phyloP scores from a whole-genome alignment of 129 eudicot genomes.

The Centella asiatica region DNA sequence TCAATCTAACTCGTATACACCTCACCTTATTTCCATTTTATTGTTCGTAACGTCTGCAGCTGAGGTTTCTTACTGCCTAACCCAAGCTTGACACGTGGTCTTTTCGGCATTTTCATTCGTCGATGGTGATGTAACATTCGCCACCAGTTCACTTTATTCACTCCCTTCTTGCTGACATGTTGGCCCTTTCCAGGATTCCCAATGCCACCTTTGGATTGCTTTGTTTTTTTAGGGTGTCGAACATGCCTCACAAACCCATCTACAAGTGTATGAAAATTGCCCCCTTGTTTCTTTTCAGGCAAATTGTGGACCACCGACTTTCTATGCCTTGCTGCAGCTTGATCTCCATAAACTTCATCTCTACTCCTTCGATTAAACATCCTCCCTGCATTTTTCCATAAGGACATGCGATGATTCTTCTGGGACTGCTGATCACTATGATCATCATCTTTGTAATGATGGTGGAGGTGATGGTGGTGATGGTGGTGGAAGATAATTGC shows the following conservation, averaged over 20 bases:
- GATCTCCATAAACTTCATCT: constrained; percentile 22
- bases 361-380: constrained; percentile 13
- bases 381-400: constrained; percentile 29
- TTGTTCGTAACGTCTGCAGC: constrained; percentile 9
- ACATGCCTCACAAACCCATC: constrained; percentile 42
- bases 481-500: constrained; percentile 67
- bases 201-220: constrained; percentile 18
- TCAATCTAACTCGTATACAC: too few species aligned
- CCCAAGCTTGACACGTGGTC: constrained; percentile 34
- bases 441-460: constrained; percentile 9
- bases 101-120: constrained; percentile 34
- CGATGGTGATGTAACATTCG: constrained; percentile 32
- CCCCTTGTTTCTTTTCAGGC: constrained; percentile 23
- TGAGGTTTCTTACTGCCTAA: constrained; percentile 9
- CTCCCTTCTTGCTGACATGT: constrained; percentile 24
- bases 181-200: constrained; percentile 1
- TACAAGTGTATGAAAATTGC: constrained; percentile 34
- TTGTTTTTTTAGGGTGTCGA: constrained; percentile 27
- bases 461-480: constrained; percentile 72
- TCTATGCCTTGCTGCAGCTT: constrained; percentile 20
- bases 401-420: constrained; percentile 15
- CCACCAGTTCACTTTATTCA: constrained; percentile 44
- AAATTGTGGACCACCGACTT: constrained; percentile 20
- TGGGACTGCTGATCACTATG: constrained; percentile 1
- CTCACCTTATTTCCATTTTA: constrained; percentile 12